A percentile compares a stretch with the other conserved stretches of the same genome.
These are phyloP conservation scores for Heterobasidion annosum DNA, from an alignment of 1,284 basidiomycete genomes.

Conservation along the genomic window DNA sequence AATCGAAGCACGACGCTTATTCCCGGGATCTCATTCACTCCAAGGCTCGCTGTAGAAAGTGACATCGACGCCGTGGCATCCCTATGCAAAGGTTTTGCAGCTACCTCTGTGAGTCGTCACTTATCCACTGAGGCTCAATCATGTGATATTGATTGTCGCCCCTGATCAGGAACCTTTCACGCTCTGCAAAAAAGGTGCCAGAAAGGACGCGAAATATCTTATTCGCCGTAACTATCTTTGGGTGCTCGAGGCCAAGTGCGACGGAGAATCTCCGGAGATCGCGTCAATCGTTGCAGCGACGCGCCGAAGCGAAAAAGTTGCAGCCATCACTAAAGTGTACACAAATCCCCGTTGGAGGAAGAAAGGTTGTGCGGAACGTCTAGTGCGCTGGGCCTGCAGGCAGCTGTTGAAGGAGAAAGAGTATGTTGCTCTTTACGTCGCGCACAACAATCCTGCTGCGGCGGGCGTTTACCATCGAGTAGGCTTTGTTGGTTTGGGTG, in stretches of 20 bases:
- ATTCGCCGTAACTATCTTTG: conserved; percentile 43
- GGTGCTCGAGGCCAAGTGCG: conserved; percentile 40
- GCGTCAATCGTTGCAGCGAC: conserved; percentile 62
- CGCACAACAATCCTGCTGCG: conserved; percentile 42
- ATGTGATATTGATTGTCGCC: neutral
- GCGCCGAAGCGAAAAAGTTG: conserved; percentile 38
- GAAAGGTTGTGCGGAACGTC: conserved; percentile 44
- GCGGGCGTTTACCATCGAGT: conserved; percentile 49
- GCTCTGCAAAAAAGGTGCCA: conserved; percentile 31
- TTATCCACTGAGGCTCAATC: neutral
- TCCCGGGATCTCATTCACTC: conserved; percentile 21
- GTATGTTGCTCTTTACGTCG: conserved; percentile 45
- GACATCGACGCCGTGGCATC: conserved; percentile 35
- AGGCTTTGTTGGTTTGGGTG: conserved; percentile 45
- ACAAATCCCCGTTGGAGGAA: conserved; percentile 43
- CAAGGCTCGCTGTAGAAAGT: conserved; percentile 32
- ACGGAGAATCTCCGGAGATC: conserved; percentile 23
- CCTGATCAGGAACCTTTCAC: conserved; percentile 40
- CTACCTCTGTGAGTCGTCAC: conserved; percentile 37
- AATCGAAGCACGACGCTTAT: conserved; percentile 15
- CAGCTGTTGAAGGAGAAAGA: conserved; percentile 28
- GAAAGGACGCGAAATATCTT: conserved; percentile 40
- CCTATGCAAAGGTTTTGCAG: conserved; percentile 48
- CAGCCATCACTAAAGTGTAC: conserved; percentile 59
- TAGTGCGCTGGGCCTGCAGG: conserved; percentile 43